These are phyloP conservation scores for Daldinia loculata DNA, from an alignment of 495 filamentous ascomycete genomes.

Conservation along the genomic window DNA sequence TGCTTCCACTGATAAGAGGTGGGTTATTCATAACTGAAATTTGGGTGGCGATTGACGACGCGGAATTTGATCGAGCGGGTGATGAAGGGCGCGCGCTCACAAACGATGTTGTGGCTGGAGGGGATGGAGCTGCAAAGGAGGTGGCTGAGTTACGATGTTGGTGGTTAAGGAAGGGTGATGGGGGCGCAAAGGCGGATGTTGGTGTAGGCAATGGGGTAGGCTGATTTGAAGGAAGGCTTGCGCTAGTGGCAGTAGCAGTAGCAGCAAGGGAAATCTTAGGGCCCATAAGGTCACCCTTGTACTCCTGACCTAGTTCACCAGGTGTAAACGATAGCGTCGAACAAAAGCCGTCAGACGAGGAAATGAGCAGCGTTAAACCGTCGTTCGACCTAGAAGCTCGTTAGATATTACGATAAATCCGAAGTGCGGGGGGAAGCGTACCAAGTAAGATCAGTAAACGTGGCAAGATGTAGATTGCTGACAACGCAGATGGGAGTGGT, in stretches of 20 bases:
- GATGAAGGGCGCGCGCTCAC: conserved; percentile 69
- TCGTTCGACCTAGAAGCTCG: conserved; percentile 81
- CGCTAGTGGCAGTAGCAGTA: conserved; percentile 45
- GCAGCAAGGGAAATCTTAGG: conserved; percentile 55
- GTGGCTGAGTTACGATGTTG: conserved; percentile 60
- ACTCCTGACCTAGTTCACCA: conserved; percentile 87
- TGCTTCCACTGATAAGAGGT: conserved; percentile 74
- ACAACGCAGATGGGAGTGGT: conserved; percentile 90
- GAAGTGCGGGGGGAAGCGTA: conserved; percentile 52
- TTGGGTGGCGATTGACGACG: conserved; percentile 80
- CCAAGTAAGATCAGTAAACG: conserved; percentile 97
- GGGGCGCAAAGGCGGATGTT: conserved; percentile 64
- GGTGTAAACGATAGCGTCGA: conserved; percentile 85
- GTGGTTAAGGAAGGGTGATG: conserved; percentile 64
- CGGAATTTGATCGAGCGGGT: conserved; percentile 83
- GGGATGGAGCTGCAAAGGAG: conserved; percentile 65
- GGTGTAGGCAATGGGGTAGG: conserved; percentile 73
- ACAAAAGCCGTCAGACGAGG: conserved; percentile 97
- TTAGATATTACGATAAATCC: conserved; percentile 41
- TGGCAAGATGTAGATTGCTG: conserved; percentile 96
- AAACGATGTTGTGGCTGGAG: conserved; percentile 60
- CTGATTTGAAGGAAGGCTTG: conserved; percentile 62
- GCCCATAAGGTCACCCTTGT: conserved; percentile 71
- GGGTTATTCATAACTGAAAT: conserved; percentile 74
- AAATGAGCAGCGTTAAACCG: conserved; percentile 90